Conservation (phyloP, 257 asterid genomes). For the Jaltomata sinuosa region DNA sequence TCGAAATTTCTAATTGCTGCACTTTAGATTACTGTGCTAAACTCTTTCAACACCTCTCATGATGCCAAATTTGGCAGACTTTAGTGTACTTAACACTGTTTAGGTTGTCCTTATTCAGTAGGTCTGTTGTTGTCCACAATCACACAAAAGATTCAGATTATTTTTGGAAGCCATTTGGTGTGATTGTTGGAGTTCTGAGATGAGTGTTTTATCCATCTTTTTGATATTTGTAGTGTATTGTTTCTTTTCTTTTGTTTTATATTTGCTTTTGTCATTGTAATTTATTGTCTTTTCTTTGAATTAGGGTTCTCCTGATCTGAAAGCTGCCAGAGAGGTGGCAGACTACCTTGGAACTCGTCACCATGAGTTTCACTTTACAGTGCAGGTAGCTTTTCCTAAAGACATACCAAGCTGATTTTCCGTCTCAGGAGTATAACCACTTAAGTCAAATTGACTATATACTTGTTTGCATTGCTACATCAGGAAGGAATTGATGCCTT, state of each 20-base stretch:
- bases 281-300: not conserved
- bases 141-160: not conserved
- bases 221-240: not conserved
- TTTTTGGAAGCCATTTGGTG: not conserved
- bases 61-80: not conserved
- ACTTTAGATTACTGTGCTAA: not conserved
- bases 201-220: not conserved
- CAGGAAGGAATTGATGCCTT: conserved; percentile 99
- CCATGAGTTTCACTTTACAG: conserved; percentile 92
- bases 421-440: not conserved
- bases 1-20: not conserved
- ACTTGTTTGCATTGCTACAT: conserved; percentile 4
- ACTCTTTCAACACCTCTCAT: not conserved
- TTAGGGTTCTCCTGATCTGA: conserved; percentile 94
- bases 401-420: not conserved
- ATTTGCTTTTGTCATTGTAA: not conserved
- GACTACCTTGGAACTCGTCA: conserved; percentile 92
- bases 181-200: not conserved
- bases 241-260: not conserved
- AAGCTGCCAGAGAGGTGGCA: conserved; percentile 97
- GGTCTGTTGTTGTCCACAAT: not conserved
- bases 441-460: not conserved
- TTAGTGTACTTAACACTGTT: not conserved
- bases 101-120: not conserved
- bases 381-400: conserved; percentile 51